Base-by-base conservation (phyloP, 164 flowering plant species). In the Macadamia integrifolia region DNA sequence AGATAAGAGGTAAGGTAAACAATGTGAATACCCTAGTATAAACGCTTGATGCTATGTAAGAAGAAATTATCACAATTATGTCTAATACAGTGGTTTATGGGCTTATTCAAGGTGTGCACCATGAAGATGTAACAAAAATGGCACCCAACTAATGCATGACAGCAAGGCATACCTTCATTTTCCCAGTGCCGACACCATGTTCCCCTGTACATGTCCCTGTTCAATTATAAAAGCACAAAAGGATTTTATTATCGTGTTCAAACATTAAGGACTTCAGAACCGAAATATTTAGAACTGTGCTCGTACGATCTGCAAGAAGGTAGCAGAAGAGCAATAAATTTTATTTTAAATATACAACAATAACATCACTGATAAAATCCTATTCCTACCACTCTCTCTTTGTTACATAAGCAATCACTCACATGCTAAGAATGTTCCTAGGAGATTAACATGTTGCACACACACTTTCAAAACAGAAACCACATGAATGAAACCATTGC, bases 151-250 rank as follows among this genome's bases (percentile, higher is more conserved):
- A 62, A 44, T n/a, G 18, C 67, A 62, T 17, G 14, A 32, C 44
- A 60, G 13, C 32, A 18, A 17, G 8, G 15, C n/a, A 46, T 79
- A 94, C 98, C 97, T 94, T 94, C 87, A 92, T 85, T 81, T 94
- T 94, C 50, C 99, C 99, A 9, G 99, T 92, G 64, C 99, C 98
- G 65, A 94, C 97, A 64, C 98, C 98, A 81, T 94, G 98, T 79
- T 94, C 98, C 62, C 98, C 98, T 0, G 98, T 90, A 71, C 98
- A 94, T 13, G 98, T 94, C 70, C 98, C 98, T 93, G 87, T 50
- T 44, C 50, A 68, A 10, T 32, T n/a, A 56, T 10, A 58, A 59
- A 32, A 59, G n/a, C 14, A 62, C 9, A 62, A 31, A 28, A 17
- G 9, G 61, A 30, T n/a, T 17, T 60, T 4, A 6, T 31, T 46